These are phyloP conservation scores for Grigorovia yakushimaensis DNA, from an alignment of 805 yeast species.

Conservation along the genomic window DNA sequence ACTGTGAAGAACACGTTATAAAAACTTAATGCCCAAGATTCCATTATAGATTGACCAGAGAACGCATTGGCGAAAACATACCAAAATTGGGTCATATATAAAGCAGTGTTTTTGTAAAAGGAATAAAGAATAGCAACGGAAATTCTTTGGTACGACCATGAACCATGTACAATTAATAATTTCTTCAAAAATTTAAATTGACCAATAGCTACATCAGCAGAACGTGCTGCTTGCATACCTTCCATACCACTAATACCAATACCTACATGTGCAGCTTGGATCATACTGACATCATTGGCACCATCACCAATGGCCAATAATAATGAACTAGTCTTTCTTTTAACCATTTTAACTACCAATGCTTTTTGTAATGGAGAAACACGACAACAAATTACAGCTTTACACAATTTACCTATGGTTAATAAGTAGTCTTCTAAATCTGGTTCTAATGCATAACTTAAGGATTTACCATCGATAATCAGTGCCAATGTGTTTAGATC, in stretches of 20 bases:
- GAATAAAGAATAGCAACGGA: constrained; percentile 89
- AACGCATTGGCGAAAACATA: constrained; percentile 84
- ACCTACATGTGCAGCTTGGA: constrained; percentile 98
- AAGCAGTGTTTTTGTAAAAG: constrained; percentile 88
- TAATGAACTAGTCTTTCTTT: constrained; percentile 61
- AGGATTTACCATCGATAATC: constrained; percentile 88
- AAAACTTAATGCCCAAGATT: constrained; percentile 95
- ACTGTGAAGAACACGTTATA: constrained; percentile 93
- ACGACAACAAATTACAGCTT: constrained; percentile 95
- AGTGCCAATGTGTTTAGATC: constrained; percentile 77
- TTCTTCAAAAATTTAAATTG: constrained; percentile 83
- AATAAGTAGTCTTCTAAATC: constrained; percentile 71
- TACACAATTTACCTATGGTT: constrained; percentile 75
- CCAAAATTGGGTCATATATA: constrained; percentile 98
- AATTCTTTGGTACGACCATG: constrained; percentile 95
- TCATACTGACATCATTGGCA: constrained; percentile 98
- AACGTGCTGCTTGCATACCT: constrained; percentile 98
- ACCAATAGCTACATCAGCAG: constrained; percentile 95
- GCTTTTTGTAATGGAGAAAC: constrained; percentile 98
- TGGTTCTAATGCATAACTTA: constrained; percentile 74
- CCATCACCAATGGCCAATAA: constrained; percentile 96
- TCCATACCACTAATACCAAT: constrained; percentile 99
- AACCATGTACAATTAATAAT: constrained; percentile 83
- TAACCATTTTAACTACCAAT: constrained; percentile 87
- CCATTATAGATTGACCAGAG: constrained; percentile 92